Conservation (phyloP, 2,329 filamentous ascomycete species). For the Purpureocillium takamizusanense region DNA sequence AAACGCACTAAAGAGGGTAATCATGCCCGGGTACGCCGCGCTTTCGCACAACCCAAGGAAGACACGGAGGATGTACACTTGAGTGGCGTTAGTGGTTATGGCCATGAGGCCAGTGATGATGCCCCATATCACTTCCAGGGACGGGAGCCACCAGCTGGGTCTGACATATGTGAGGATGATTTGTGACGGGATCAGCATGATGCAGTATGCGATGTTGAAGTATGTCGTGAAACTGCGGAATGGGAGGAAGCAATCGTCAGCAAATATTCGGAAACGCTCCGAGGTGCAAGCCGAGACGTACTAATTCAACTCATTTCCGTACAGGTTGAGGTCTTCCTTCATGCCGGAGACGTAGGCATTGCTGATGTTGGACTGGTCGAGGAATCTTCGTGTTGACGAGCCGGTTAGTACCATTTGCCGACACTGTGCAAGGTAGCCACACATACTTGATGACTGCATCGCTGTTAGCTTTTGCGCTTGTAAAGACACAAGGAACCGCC, state of each 20-base stretch:
- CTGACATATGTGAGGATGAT: constrained; percentile 27
- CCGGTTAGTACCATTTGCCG: constrained; percentile 8
- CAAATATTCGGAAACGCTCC: too few species aligned
- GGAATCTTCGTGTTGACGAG: constrained; percentile 17
- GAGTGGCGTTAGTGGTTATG: constrained; percentile 22
- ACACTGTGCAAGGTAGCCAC: too few species aligned
- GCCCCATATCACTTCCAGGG: constrained; percentile 21
- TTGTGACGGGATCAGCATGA: constrained; percentile 30
- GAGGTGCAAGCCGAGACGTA: too few species aligned
- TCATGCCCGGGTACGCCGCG: constrained; percentile 25
- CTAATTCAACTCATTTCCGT: constrained; percentile 17
- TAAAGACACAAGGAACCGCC: constrained; percentile 15
- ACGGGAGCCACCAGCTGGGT: constrained; percentile 27
- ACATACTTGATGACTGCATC: too few species aligned
- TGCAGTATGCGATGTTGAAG: constrained; percentile 51
- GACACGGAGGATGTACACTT: constrained; percentile 27
- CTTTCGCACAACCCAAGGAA: constrained; percentile 28
- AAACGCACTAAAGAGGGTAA: constrained; percentile 20
- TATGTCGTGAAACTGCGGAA: constrained; percentile 25
- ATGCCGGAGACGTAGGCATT: constrained; percentile 28
- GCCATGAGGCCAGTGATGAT: constrained; percentile 19
- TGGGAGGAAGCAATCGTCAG: too few species aligned
- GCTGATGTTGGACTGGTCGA: constrained; percentile 17
- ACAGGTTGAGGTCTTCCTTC: constrained; percentile 41
- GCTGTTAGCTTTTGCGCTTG: too few species aligned